A percentile compares a stretch with the other conserved stretches of the same genome.
Conservation (phyloP, 2,329 filamentous ascomycete genomes). For the Emydomyces testavorans region DNA sequence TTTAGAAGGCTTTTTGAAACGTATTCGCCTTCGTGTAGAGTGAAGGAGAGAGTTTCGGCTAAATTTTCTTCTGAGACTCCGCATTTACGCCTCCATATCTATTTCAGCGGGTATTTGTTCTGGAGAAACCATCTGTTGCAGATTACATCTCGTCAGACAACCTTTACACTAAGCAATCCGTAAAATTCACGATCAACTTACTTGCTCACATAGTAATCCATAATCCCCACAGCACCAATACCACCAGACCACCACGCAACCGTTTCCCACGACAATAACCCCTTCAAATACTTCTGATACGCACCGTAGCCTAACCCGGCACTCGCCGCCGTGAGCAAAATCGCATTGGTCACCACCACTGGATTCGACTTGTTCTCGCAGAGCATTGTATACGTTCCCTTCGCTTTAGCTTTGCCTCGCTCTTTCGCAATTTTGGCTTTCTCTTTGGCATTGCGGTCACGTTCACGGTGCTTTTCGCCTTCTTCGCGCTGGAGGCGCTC, state of each 20-base stretch:
- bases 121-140: slow-evolving; percentile 38
- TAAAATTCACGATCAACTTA: slow-evolving; percentile 24
- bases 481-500: slow-evolving; percentile 35
- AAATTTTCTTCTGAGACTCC: too few species aligned
- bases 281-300: slow-evolving; percentile 37
- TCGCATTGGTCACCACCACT: slow-evolving; percentile 37
- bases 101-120: slow-evolving; percentile 42
- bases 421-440: slow-evolving; percentile 23
- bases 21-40: not conserved
- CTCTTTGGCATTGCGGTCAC: slow-evolving; percentile 26
- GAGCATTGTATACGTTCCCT: slow-evolving; percentile 24
- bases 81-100: slow-evolving; percentile 17
- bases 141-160: not conserved
- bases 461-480: slow-evolving; percentile 19
- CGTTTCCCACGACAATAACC: slow-evolving; percentile 38
- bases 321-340: slow-evolving; percentile 32
- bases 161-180: not conserved
- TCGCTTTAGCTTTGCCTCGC: slow-evolving; percentile 20
- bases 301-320: slow-evolving; percentile 38
- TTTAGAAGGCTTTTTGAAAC: not conserved
- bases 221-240: slow-evolving; percentile 35
- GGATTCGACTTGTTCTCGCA: slow-evolving; percentile 36
- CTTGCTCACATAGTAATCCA: slow-evolving; percentile 42
- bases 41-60: not conserved
- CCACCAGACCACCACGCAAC: slow-evolving; percentile 34